Base-by-base conservation (phyloP, 148 eudicot genomes). In the Persicaria maculosa region DNA sequence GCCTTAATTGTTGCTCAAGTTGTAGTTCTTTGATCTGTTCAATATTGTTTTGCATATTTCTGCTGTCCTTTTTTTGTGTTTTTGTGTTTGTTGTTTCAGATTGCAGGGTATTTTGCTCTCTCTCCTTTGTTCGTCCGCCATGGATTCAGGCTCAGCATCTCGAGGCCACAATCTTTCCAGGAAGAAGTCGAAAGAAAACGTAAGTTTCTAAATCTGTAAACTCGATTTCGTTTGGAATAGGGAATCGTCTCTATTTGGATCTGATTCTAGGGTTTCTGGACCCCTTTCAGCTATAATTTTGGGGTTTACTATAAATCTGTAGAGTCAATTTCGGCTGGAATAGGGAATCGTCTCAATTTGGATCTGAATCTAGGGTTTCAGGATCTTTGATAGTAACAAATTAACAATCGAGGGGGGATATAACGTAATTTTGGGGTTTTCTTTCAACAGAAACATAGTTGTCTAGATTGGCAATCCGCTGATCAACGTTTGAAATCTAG, bases 161-260 rank as follows among this genome's bases (percentile, higher is more conserved):
- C 73, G 54, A 71, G 36, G 43, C 4, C 73, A 46, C 31, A n/a
- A 9, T 7, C 73, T 45, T 22, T 48, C 36, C 50, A 71, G 54
- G 16, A 71, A 71, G 53, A 71, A 47, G 54, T 47, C 36, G 9
- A 71, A 48, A 31, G 54, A 71, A 47, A 71, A 71, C 40, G 73
- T 71, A 71, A 71, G 10, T 5, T 46, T 71, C 73, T 46, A 47
- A 19, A 65, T 65, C 47, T 36, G 4, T 71, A 17, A 71, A 11
- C 43, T n/a, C 54, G n/a, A 19, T 17, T 48, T 47, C 20, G 14
- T 71, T 45, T 20, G 14, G 36, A 8, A 1, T 22, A 71, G 6
- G 73, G n/a, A 46, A 47, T 45, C 14, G 43, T 25, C 15, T 20
- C 44, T 6, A 40, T 65, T 65, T 65, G 53, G n/a, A 52, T 15